Evolutionary conservation across 1,139 yeast genomes (phyloP), one percentile per base, ranked within the genome.

Genomic region (Lodderomyces margitis): DNA sequence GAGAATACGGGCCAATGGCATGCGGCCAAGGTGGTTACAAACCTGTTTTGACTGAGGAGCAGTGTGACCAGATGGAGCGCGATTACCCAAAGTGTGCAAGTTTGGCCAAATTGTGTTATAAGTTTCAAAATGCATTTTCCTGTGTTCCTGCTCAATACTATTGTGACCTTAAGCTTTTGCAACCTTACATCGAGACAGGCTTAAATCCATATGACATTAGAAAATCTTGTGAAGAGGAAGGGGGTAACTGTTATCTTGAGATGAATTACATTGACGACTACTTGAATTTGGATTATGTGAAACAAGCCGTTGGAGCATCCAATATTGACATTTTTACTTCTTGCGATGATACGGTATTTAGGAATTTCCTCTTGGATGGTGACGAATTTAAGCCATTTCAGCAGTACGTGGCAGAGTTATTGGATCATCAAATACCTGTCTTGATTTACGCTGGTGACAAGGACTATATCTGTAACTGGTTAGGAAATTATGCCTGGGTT

Each of bases 201-300:
- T 81, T 84, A 61, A 91, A 92, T 58, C 96, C 91, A 38, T 92
- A 92, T 62, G 98, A 92, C 58, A 86, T 92, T 55, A 83, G 98
- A 66, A 81, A 78, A 58, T 74, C 75, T 60, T 92, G 98, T 66
- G 75, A 68, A 25, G 91, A 83, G 50, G 82, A 83, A 48, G 82
- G 82, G 37, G 44, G 68, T 20, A 69, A 77, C 42, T 92, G 98
- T 66, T 92, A 92, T 52, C 45, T 48, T 14, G 64, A 54, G 39
- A 57, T 62, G 62, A 49, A 55, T 39, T 64, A 57, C 40, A 46
- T 66, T 46, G 68, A 62, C 40, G 69, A 66, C 35, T 67, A 59
- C 51, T 65, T 67, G 53, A 66, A 67, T 46, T 54, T 52, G 27
- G 68, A 62, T 24, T 61, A 50, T 38, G 73, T 67, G 34, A 84